Evolutionary conservation across 768 basidiomycete genomes (phyloP).

Genomic region (Naganishia antarctica): DNA sequence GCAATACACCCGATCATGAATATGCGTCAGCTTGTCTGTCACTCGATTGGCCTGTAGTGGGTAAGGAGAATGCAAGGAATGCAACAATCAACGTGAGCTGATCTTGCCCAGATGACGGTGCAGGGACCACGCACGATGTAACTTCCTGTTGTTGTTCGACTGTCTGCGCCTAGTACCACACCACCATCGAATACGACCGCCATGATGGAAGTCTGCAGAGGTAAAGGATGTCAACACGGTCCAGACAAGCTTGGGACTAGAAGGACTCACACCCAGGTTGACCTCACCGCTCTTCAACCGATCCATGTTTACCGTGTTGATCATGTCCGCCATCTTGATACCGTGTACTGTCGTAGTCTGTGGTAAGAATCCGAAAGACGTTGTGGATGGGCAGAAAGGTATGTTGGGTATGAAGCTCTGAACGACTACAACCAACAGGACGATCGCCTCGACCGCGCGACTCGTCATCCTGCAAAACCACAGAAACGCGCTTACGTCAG

Average conservation of each 20-base stretch:
- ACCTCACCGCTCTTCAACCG: constrained; percentile 91
- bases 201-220: constrained; percentile 91
- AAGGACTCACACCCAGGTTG: constrained; percentile 77
- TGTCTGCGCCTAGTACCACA: constrained; percentile 94
- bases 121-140: constrained; percentile 69
- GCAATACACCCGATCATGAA: constrained; percentile 98
- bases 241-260: background rate
- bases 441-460: constrained; percentile 1
- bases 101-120: too few species aligned
- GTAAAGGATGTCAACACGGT: background rate
- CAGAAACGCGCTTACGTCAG: background rate
- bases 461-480: constrained; percentile 15
- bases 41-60: constrained; percentile 80
- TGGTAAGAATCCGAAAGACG: too few species aligned
- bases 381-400: too few species aligned
- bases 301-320: constrained; percentile 67
- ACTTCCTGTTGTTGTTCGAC: constrained; percentile 90
- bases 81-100: too few species aligned
- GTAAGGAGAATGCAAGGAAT: background rate
- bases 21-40: constrained; percentile 92
- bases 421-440: background rate
- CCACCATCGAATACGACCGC: constrained; percentile 93
- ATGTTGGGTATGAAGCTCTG: too few species aligned
- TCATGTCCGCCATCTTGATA: constrained; percentile 50
- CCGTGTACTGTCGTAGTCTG: too few species aligned